Evolutionary conservation across 305 asterid genomes (phyloP), one percentile per base, ranked within the genome.

Genomic region (Salvia sclarea): DNA sequence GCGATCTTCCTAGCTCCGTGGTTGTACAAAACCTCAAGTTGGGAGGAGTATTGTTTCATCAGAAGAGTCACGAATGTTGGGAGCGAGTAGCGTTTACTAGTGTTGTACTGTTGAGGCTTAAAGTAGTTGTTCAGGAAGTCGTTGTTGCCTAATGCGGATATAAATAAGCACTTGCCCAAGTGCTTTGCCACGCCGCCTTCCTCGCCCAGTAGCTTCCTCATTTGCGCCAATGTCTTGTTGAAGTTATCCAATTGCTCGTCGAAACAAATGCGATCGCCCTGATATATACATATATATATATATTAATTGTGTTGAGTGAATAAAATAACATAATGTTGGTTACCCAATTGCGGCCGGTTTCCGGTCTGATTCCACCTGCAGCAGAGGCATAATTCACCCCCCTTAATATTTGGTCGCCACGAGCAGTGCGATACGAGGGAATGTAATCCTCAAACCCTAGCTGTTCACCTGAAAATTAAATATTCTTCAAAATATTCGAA

Each of bases 311-410:
- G n/a, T n/a, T n/a, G n/a, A n/a, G n/a, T n/a, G n/a, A n/a, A n/a
- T n/a, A n/a, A n/a, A n/a, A n/a, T n/a, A n/a, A n/a, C n/a, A n/a
- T 28, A 28, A 28, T 6, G 9, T 6, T 33, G 38, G 6, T 33
- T 33, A 12, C 66, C 40, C 78, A 90, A 50, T 66, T 82, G 94
- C 16, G 83, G 44, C 96, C 97, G 7, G 95, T 88, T 83, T 90
- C 97, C 4, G 74, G 75, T 78, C 96, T 74, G 33, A 90, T 86
- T 69, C 97, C 97, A 2, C 92, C 97, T 9, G 94, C 97, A 0
- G 95, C 95, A 18, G 95, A 90, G 5, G 97, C 97, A 22, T 84
- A 88, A 68, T 90, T 90, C 8, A 86, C 96, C 57, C 97, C 97
- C 68, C 75, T 59, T 16, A 90, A 88, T 60, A 90, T 74, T 31